Percentiles rank a stretch among this genome's conserved stretches.
Conservation (phyloP, 257 asterid genomes). For the Ballota nigra region DNA sequence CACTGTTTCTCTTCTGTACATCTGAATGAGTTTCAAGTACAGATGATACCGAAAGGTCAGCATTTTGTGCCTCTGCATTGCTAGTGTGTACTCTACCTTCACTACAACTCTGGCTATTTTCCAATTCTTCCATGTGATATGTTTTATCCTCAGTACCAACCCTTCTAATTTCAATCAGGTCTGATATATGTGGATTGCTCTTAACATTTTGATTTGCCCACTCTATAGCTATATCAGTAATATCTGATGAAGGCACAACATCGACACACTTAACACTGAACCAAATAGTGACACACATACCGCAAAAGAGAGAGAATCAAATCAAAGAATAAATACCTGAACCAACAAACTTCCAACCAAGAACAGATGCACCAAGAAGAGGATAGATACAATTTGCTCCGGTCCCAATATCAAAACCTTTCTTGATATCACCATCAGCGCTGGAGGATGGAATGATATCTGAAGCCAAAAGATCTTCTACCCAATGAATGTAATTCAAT, state of each 20-base stretch:
- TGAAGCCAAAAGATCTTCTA: constrained; percentile 76
- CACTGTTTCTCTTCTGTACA: constrained; percentile 29
- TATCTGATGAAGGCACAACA: constrained; percentile 43
- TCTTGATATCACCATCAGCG: constrained; percentile 29
- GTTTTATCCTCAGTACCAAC: constrained; percentile 27
- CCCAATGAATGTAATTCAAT: constrained; percentile 94
- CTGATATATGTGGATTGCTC: constrained; percentile 69
- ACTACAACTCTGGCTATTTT: constrained; percentile 18
- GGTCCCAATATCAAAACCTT: constrained; percentile 93
- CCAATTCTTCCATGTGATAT: constrained; percentile 21
- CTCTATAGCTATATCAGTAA: constrained; percentile 84
- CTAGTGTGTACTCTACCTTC: constrained; percentile 20
- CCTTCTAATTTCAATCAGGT: constrained; percentile 74
- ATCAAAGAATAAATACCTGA: constrained; percentile 56
- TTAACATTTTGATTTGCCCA: constrained; percentile 79
- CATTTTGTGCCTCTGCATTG: constrained; percentile 13
- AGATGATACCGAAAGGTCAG: constrained; percentile 22
- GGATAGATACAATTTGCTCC: constrained; percentile 98
- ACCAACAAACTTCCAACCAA: constrained; percentile 91
- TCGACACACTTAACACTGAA: neutral
- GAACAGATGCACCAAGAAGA: constrained; percentile 93
- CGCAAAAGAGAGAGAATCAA: neutral
- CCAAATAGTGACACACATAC: neutral
- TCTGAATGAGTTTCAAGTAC: constrained; percentile 20
- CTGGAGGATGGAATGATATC: constrained; percentile 42